Evolutionary conservation across 371 early-diverging fungal genomes (phyloP), one percentile per base, ranked within the genome.

Genomic region (Dinochytrium kinnereticum): DNA sequence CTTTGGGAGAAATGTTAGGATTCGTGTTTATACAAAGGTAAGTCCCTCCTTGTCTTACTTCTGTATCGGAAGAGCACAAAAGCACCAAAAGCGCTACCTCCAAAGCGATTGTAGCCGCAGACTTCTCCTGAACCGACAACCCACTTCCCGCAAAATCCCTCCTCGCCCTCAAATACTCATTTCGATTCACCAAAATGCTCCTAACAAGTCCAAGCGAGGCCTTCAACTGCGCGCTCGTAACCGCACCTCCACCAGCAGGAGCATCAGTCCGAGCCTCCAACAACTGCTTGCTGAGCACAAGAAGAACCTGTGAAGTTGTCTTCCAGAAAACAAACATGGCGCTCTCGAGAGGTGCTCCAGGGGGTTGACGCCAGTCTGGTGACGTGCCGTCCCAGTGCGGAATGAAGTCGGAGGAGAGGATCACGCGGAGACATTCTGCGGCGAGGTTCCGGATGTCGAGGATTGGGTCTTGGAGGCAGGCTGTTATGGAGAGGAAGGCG

Each of bases 71-170:
- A 10, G 90, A 90, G 71, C 94, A 94, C 24, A 95, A 76, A 10
- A 92, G 76, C 2, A 94, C 90, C 17, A 94, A 77, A 10, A 95
- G 84, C 0, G 92, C 90, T 28, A 92, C 90, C 75, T 95, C 96
- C 40, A 94, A 73, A 0, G 90, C 90, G 40, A 92, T 89, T 31
- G 88, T 86, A 5, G 93, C 90, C 51, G 90, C 89, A 34, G 91
- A 75, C 36, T 93, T 78, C 73, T 94, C 93, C 2, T 87, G 86
- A 10, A 85, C 83, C 51, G 87, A 86, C 3, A 86, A 77, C 0
- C 87, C 90, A 70, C 87, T 82, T 61, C 79, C 79, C 24, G 88
- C 84, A 24, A 82, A 71, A 0, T 87, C 86, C 78, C 79, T 65
- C 36, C 76, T 71, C 0, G 13, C 34, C 5, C 37, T 71, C 2